These are phyloP conservation scores for Fusarium tanahbumbuense DNA, from an alignment of 2,329 filamentous ascomycete species.

Conservation along the genomic window DNA sequence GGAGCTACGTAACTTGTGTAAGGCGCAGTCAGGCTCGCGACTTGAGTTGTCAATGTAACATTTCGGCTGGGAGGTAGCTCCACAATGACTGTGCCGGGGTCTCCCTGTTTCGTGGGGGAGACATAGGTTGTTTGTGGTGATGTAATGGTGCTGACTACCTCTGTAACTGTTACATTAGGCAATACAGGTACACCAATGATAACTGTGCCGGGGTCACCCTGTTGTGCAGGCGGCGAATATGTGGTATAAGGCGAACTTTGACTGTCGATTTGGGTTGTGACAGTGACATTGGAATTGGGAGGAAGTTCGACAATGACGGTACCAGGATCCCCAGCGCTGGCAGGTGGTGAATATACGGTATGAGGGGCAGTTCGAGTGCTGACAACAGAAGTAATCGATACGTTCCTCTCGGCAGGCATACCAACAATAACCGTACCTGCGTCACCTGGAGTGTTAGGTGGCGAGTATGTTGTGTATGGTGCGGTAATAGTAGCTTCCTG, in stretches of 20 bases:
- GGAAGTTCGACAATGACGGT: conserved; percentile 9
- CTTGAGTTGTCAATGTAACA: conserved; percentile 15
- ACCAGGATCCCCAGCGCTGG: conserved; percentile 1
- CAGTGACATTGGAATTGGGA: conserved; percentile 9
- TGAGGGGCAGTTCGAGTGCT: not conserved
- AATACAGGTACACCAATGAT: conserved; percentile 15
- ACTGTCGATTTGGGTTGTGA: not conserved
- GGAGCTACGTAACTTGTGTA: conserved; percentile 13
- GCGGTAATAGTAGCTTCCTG: conserved; percentile 1
- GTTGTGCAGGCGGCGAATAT: conserved; percentile 1
- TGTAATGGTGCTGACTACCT: conserved; percentile 16
- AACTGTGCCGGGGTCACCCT: conserved; percentile 19
- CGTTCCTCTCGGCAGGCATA: not conserved
- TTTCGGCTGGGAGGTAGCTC: conserved; percentile 13
- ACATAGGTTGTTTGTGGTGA: not conserved
- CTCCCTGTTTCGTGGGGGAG: conserved; percentile 1
- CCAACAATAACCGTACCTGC: conserved; percentile 24
- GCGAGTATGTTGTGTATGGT: conserved; percentile 17
- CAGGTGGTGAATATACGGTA: conserved; percentile 3
- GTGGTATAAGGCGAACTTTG: conserved; percentile 8
- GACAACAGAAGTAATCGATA: not conserved
- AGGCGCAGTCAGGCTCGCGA: not conserved
- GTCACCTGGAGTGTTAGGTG: conserved; percentile 10
- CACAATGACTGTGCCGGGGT: conserved; percentile 22
- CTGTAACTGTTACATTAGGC: conserved; percentile 20